Conservation (phyloP, 805 yeast genomes). For the Nakazawaea peltata region DNA sequence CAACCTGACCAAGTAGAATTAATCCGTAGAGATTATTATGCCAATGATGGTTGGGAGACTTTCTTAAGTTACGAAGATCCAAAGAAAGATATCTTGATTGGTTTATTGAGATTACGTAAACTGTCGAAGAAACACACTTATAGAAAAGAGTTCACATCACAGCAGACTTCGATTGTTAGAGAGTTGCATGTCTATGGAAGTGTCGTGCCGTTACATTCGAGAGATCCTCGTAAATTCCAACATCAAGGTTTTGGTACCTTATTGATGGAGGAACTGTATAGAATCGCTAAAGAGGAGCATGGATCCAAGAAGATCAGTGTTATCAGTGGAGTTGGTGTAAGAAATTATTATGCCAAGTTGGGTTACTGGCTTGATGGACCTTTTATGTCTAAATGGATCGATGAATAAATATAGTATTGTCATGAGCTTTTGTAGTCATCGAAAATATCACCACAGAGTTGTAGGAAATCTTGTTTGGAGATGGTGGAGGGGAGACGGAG, state of each 20-base stretch:
- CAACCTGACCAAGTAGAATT: constrained; percentile 96
- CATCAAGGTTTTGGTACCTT: constrained; percentile 98
- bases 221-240: constrained; percentile 97
- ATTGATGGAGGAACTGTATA: constrained; percentile 96
- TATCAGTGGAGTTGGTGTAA: constrained; percentile 94
- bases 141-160: constrained; percentile 76
- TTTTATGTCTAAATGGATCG: constrained; percentile 72
- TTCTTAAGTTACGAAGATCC: constrained; percentile 96
- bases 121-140: constrained; percentile 86
- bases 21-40: constrained; percentile 90
- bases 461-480: not conserved
- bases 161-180: constrained; percentile 90
- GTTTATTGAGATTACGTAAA: constrained; percentile 78
- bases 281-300: constrained; percentile 92
- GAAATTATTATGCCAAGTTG: constrained; percentile 87
- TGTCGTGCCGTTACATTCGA: constrained; percentile 90
- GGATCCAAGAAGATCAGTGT: constrained; percentile 88
- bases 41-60: constrained; percentile 99
- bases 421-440: no score
- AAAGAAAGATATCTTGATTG: constrained; percentile 89
- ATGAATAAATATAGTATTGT: no score
- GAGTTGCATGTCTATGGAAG: constrained; percentile 97
- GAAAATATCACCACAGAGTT: not conserved
- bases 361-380: constrained; percentile 96
- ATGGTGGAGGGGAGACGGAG: no score